These are phyloP conservation scores for Incumbomyces delicatus DNA, from an alignment of 2,329 filamentous ascomycete genomes.

Conservation along the genomic window DNA sequence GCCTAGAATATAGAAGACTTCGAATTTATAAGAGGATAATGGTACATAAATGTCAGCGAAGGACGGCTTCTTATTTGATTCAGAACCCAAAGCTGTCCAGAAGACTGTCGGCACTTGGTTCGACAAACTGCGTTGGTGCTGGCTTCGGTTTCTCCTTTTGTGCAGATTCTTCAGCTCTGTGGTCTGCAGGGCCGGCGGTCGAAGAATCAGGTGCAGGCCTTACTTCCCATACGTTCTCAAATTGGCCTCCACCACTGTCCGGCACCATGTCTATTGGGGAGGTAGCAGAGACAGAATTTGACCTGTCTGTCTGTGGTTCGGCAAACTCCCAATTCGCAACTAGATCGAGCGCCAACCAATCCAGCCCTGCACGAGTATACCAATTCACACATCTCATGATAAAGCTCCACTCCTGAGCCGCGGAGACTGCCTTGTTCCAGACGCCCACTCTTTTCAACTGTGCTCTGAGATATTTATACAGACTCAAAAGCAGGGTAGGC, in stretches of 20 bases:
- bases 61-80: constrained; percentile 6
- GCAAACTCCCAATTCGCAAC: constrained; percentile 46
- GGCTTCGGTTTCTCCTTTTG: constrained; percentile 29
- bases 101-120: constrained; percentile 81
- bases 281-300: not conserved
- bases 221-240: not conserved
- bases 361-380: constrained; percentile 88
- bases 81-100: constrained; percentile 91
- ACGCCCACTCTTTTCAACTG: constrained; percentile 73
- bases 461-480: constrained; percentile 78
- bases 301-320: constrained; percentile 9
- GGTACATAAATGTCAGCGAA: no score
- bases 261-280: constrained; percentile 45
- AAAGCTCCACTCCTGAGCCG: constrained; percentile 77
- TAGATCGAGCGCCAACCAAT: constrained; percentile 75
- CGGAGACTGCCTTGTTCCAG: constrained; percentile 67
- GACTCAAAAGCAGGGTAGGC: constrained; percentile 64
- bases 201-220: not conserved
- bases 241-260: constrained; percentile 60
- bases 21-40: no score
- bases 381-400: constrained; percentile 74
- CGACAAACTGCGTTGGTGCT: constrained; percentile 71
- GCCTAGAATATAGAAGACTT: no score
- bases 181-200: constrained; percentile 20
- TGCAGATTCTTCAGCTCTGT: constrained; percentile 32